Base-by-base conservation (phyloP, 139 green algal genomes). In the Picochlorum costavermella region DNA sequence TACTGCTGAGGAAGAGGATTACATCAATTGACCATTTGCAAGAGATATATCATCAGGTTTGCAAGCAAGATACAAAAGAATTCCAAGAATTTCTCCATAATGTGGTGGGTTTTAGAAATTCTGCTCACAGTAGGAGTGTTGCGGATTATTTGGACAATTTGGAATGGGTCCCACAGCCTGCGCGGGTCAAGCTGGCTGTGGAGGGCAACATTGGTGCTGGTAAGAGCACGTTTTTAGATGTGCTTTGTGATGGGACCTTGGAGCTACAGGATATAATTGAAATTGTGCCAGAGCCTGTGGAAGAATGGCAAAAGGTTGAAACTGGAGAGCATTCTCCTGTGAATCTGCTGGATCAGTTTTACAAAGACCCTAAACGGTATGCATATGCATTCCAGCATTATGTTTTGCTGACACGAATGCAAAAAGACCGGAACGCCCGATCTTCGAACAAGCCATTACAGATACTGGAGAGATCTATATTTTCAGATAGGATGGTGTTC, bases 361-460 rank as follows among this genome's bases (percentile, higher is more conserved):
- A 98, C 79, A 68, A 79, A 10, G 69, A 95, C 26, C 90, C 88
- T 2, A 5, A 84, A 26, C 76, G 86, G 50, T 93, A 90, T 69
- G 92, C 92, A 1, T 98, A 96, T 76, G 92, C 86, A 37, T 98
- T 98, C 71, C 93, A 98, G 72, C 94, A 95, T 77, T 98, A 96
- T 60, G 92, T 98, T 4, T 95, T 98, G 64, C 61, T 98, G 56
- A 96, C 91, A 2, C 75, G 89, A 17, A 75, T 92, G 70, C 70
- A 86, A 56, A 73, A 86, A 82, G 86, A 90, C 69, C 67, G 73
- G 11, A 64, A 81, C 12, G 82, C 69, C n/a, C 74, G 80, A 28
- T 36, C 23, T 31, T 31, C 37, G 3, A 29, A 26, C 1, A 76
- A 74, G 50, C 73, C 72, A 20, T 74, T 95, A 17, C 77, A 92